These are phyloP conservation scores for Blechomonas ayalai DNA, from an alignment of 208 protist genomes.

Conservation along the genomic window DNA sequence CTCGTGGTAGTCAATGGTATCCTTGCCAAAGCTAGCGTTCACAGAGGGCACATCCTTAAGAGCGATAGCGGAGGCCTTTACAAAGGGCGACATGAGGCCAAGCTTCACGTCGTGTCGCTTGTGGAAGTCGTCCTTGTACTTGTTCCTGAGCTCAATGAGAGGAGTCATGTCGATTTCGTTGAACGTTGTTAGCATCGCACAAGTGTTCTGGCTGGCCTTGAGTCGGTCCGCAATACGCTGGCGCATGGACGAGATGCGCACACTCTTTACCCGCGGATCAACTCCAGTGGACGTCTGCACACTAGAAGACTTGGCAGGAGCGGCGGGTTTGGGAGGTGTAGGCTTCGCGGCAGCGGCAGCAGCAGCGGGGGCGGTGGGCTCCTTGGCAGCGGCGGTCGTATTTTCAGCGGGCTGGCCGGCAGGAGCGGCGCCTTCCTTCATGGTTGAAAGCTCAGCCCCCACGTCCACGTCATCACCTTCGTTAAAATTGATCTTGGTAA, in stretches of 20 bases:
- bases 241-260: conserved; percentile 93
- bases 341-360: conserved; percentile 2
- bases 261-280: conserved; percentile 75
- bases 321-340: conserved; percentile 1
- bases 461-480: conserved; percentile 90
- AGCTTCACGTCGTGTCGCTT: conserved; percentile 98
- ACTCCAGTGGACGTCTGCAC: conserved; percentile 23
- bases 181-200: conserved; percentile 99
- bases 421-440: conserved; percentile 69
- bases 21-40: conserved; percentile 94
- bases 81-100: conserved; percentile 98
- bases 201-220: conserved; percentile 98
- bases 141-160: conserved; percentile 92
- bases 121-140: conserved; percentile 97
- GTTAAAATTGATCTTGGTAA: conserved; percentile 87
- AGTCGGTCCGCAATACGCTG: conserved; percentile 94
- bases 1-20: conserved; percentile 97
- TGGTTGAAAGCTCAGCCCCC: conserved; percentile 77
- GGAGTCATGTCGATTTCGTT: conserved; percentile 98
- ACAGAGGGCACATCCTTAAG: conserved; percentile 95
- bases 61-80: conserved; percentile 94
- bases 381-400: conserved; percentile 7
- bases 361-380: conserved; percentile 5
- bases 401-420: conserved; percentile 5
- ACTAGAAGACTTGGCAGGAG: conserved; percentile 5